Evolutionary conservation across 805 yeast species (phyloP), one percentile per base, ranked within the genome.

Genomic region (Diddensiella transvaalensis): DNA sequence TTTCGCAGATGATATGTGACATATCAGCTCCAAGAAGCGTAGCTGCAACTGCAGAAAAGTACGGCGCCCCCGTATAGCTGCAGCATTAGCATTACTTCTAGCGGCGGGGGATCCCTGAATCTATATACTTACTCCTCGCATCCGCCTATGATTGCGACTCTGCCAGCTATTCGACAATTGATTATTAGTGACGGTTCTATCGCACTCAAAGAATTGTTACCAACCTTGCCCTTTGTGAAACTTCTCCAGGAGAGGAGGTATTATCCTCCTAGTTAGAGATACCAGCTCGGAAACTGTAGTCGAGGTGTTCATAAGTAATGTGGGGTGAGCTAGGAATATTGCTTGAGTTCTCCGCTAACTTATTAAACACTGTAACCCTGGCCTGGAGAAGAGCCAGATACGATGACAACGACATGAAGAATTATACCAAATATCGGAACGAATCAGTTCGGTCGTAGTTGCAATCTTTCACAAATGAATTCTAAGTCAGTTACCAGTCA

Each of bases 31-130:
- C 99, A 43, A 84, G 74, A 32, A 85, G 67, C 1, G 95, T 86
- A 1, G 95, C 79, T 0, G 96, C 85, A 63, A 85, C 84, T 3
- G 95, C 85, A 30, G 95, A 77, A 64, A 93, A 93, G 66, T 74
- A 93, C 1, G 98, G 98, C 0, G 99, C 99, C 0, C 99, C 99
- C 0, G 97, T 90, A 64, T 89, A 91, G 64, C 75, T 69, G 15
- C 3, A 6, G 21, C 44, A 54, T 55, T 47, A 56, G 56, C 45
- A 37, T n/a, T n/a, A n/a, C n/a, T 39, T 22, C 29, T 18, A 29
- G 17, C 30, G 21, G 6, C 32, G 13, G 36, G 11, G 38, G 11
- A 46, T 5, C 17, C 13, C 22, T 26, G 32, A 26, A 26, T 26
- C 8, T 26, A 26, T 21, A 3, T n/a, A 63, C 73, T 55, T 52